These are phyloP conservation scores for Mycena latifolia DNA, from an alignment of 768 basidiomycete species.

Conservation along the genomic window DNA sequence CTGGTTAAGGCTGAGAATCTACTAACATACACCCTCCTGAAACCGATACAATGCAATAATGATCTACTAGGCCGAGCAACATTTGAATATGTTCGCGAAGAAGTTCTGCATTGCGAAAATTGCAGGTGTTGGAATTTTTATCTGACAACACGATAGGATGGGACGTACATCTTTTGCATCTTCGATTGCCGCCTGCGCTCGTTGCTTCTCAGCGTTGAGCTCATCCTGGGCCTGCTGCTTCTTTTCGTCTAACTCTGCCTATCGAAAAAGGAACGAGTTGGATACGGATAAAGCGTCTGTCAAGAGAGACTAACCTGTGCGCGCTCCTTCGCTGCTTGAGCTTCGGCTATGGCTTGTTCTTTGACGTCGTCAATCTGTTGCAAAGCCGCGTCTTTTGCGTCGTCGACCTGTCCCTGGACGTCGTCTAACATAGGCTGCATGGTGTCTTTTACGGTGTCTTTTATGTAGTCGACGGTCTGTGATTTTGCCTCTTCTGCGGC, in stretches of 20 bases:
- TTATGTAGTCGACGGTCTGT: slow-evolving; percentile 42
- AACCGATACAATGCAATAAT: too few species aligned
- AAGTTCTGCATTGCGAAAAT: slow-evolving; percentile 12
- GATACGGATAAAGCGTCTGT: too few species aligned
- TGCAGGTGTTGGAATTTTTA: too few species aligned
- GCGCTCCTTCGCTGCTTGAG: slow-evolving; percentile 3
- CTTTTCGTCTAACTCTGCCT: slow-evolving; percentile 21
- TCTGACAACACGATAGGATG: background rate
- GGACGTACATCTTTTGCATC: slow-evolving; percentile 26
- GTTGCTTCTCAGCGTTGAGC: slow-evolving; percentile 23
- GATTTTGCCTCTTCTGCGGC: slow-evolving; percentile 43
- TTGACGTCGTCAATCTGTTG: slow-evolving; percentile 39
- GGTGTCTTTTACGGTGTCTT: slow-evolving; percentile 38
- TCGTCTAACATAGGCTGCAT: slow-evolving; percentile 29
- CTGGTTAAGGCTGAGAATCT: too few species aligned
- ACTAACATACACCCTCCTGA: too few species aligned
- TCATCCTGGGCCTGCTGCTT: slow-evolving; percentile 28
- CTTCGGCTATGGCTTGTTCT: slow-evolving; percentile 35
- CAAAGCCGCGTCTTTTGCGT: slow-evolving; percentile 44
- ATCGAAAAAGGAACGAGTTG: too few species aligned
- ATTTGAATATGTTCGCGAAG: slow-evolving; percentile 16
- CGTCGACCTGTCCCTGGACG: slow-evolving; percentile 38
- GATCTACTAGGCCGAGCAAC: slow-evolving; percentile 2
- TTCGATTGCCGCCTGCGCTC: slow-evolving; percentile 20
- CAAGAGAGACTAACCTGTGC: too few species aligned